Evolutionary conservation across 2,329 filamentous ascomycete genomes (phyloP), one percentile per base, ranked within the genome.

Genomic region (Arthroderma uncinatum): DNA sequence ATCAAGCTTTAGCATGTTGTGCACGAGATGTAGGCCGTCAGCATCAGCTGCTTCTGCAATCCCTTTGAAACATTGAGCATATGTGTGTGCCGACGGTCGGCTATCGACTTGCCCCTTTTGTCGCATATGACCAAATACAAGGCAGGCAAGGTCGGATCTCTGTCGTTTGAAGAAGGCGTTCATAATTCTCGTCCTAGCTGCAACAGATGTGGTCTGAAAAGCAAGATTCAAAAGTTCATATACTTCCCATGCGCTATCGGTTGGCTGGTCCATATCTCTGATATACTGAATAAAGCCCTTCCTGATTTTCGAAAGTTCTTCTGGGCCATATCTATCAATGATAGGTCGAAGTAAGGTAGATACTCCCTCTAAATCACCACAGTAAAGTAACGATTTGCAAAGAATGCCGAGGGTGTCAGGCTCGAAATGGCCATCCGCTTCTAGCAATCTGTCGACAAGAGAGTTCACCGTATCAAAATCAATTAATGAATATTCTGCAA

Each of bases 1-100:
- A 69, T 98, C 93, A 70, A 96, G 84, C 73, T 95, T 97, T 63
- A 96, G 78, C 82, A 95, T 92, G 68, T 96, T 95, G 74, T 95
- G 87, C 1, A 95, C 81, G 60, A 86, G 82, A 58, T 83, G 82
- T 19, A 96, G 74, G 42, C 83, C 83, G 57, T 87, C 83, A 1
- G 73, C 66, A 64, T 87, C 83, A 12, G 70, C 73, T 7, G 77
- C 77, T 30, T 75, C 73, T 2, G 85, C 84, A 23, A 95, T 80
- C 1, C 89, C 88, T 59, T 87, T 81, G 58, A 97, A 85, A 60
- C 85, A 91, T 34, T 79, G 74, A 2, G 88, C 79, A 67, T 98
- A 98, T 4, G 86, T 87, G 47, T 88, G 83, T 8, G 81, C 71
- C 2, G 78, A 84, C 0, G 93, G 89, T 0, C 86, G 82, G 21